Evolutionary conservation across 306 rosid species (phyloP).

Genomic region (Aeschynomene evenia): DNA sequence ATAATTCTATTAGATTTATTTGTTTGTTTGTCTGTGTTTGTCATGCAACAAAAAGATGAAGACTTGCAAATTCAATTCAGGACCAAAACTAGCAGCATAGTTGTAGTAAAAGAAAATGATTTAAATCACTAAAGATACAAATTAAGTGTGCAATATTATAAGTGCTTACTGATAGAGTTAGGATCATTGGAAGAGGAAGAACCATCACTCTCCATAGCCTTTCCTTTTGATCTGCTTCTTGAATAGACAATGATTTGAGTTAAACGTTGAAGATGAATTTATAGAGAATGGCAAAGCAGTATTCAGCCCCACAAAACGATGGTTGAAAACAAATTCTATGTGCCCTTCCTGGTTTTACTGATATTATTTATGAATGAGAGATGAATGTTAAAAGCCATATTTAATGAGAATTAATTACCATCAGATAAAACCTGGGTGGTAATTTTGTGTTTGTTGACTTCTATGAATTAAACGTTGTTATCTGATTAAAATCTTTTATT

Average conservation of each 20-base stretch:
- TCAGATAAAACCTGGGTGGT: no score
- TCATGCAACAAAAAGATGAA: no score
- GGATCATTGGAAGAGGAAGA: conserved; percentile 10
- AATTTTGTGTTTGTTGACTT: no score
- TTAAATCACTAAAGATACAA: no score
- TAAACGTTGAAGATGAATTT: neutral
- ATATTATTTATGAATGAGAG: neutral
- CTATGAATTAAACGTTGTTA: no score
- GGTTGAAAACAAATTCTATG: neutral
- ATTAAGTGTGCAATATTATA: neutral
- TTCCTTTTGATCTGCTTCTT: neutral
- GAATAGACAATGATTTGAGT: neutral
- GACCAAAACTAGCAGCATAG: no score
- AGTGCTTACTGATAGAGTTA: conserved; percentile 33
- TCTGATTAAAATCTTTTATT: no score
- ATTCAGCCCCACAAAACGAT: neutral
- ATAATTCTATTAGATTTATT: no score
- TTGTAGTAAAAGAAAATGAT: no score
- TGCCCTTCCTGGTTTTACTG: neutral
- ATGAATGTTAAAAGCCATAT: no score
- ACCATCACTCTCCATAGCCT: conserved; percentile 31
- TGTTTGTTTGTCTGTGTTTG: no score
- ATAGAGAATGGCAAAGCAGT: neutral
- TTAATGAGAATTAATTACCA: neutral
- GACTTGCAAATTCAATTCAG: no score